phyloP scores from a whole-genome alignment of 352 stramenopile species.

The Phytophthora fragariae region DNA sequence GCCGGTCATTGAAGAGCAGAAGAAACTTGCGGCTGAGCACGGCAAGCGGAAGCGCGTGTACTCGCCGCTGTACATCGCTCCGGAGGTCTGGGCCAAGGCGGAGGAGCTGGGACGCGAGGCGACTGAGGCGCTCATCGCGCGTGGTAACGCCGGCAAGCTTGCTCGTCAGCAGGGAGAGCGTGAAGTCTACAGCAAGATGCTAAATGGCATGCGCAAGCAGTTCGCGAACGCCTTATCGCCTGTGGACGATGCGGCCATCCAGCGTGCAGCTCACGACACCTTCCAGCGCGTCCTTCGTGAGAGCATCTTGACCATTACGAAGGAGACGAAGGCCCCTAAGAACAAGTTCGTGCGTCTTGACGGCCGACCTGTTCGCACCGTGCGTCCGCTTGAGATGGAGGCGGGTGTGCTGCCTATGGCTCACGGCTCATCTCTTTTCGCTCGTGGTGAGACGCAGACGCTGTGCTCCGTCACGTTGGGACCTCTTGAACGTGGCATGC shows the following conservation, averaged over 20 bases:
- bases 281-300: slow-evolving; percentile 80
- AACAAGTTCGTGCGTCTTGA: slow-evolving; percentile 83
- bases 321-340: slow-evolving; percentile 31
- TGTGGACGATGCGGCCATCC: slow-evolving; percentile 59
- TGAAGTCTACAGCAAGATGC: slow-evolving; percentile 76
- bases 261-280: slow-evolving; percentile 78
- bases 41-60: slow-evolving; percentile 82
- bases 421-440: slow-evolving; percentile 91
- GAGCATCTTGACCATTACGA: slow-evolving; percentile 54
- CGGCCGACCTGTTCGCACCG: slow-evolving; percentile 77
- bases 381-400: slow-evolving; percentile 90
- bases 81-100: slow-evolving; percentile 66
- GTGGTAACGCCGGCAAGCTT: slow-evolving; percentile 55
- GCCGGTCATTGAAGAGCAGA: slow-evolving; percentile 69
- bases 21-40: slow-evolving; percentile 56
- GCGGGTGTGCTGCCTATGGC: slow-evolving; percentile 89
- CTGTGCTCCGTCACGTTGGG: slow-evolving; percentile 92
- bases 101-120: slow-evolving; percentile 62
- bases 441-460: slow-evolving; percentile 89
- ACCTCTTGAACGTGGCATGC: slow-evolving; percentile 76
- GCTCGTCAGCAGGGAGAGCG: slow-evolving; percentile 74
- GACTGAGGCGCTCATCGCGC: slow-evolving; percentile 46
- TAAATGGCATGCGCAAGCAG: slow-evolving; percentile 61
- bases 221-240: slow-evolving; percentile 42
- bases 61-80: slow-evolving; percentile 47